Evolutionary conservation across 1,139 yeast species (phyloP).

Genomic region (Taiozyma onychis): DNA sequence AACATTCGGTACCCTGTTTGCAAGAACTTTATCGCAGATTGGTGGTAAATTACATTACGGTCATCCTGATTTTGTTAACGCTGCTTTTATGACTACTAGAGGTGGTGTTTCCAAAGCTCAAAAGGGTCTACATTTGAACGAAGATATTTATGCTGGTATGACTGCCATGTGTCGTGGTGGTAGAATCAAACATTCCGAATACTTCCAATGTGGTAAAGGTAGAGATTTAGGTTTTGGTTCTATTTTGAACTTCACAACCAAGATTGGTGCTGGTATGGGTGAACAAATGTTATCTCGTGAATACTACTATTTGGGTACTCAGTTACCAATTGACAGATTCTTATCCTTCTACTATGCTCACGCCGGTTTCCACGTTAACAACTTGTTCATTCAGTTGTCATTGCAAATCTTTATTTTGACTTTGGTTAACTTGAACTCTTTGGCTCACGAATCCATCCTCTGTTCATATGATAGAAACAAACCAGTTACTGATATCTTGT

Average conservation of each 20-base stretch:
- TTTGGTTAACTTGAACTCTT: slow-evolving; percentile 82
- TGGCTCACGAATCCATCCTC: slow-evolving; percentile 84
- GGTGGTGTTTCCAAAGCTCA: slow-evolving; percentile 99
- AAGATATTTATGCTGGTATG: slow-evolving; percentile 99
- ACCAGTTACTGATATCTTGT: slow-evolving; percentile 80
- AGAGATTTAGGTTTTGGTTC: slow-evolving; percentile 99
- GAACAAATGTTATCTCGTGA: slow-evolving; percentile 99
- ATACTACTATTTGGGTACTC: slow-evolving; percentile 95
- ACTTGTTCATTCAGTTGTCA: slow-evolving; percentile 90
- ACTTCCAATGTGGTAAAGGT: slow-evolving; percentile 99
- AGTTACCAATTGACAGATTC: slow-evolving; percentile 94
- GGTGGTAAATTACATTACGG: slow-evolving; percentile 99
- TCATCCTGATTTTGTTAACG: slow-evolving; percentile 98
- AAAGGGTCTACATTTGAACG: slow-evolving; percentile 96
- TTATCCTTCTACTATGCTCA: slow-evolving; percentile 97
- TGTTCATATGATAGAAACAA: slow-evolving; percentile 79
- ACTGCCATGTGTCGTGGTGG: slow-evolving; percentile 97
- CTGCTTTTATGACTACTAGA: slow-evolving; percentile 92
- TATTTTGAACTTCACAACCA: slow-evolving; percentile 95
- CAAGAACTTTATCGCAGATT: slow-evolving; percentile 95
- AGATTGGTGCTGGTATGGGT: slow-evolving; percentile 99
- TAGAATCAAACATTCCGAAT: slow-evolving; percentile 97
- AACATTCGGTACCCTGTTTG: slow-evolving; percentile 96
- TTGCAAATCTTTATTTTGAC: slow-evolving; percentile 91
- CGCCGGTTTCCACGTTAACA: slow-evolving; percentile 98